A percentile compares a stretch with the other conserved stretches of the same genome.
These are phyloP conservation scores for Schwanniomyces sp. DNA, from an alignment of 805 yeast species.

Conservation along the genomic window DNA sequence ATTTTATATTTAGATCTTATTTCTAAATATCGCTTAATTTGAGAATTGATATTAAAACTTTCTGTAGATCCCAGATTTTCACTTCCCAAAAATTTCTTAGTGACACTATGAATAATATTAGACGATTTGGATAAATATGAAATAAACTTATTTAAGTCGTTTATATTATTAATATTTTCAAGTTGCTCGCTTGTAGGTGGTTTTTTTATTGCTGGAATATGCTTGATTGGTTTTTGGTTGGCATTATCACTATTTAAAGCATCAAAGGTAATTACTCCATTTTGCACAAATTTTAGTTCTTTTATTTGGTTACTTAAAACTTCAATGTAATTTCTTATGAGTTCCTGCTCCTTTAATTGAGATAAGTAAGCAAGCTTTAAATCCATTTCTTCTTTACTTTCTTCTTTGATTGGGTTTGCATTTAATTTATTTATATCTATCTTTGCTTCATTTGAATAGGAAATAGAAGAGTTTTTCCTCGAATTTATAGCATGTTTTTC, in stretches of 20 bases:
- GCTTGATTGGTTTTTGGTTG: constrained; percentile 1
- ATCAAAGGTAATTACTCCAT: constrained; percentile 44
- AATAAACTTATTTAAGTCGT: constrained; percentile 40
- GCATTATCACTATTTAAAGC: constrained; percentile 26
- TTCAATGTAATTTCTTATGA: constrained; percentile 42
- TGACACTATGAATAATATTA: constrained; percentile 38
- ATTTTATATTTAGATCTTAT: constrained; percentile 16
- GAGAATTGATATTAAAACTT: constrained; percentile 17
- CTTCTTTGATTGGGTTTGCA: neutral
- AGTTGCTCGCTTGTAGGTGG: constrained; percentile 27
- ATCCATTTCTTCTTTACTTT: constrained; percentile 15
- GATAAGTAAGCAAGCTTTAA: constrained; percentile 34
- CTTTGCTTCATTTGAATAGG: neutral
- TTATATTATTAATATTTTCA: constrained; percentile 37
- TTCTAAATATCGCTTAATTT: constrained; percentile 21
- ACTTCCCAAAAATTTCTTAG: constrained; percentile 23
- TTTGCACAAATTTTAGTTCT: constrained; percentile 42
- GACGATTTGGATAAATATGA: constrained; percentile 37
- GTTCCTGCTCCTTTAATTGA: constrained; percentile 42
- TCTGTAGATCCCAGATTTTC: constrained; percentile 5
- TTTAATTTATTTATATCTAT: neutral
- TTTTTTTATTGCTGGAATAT: neutral
- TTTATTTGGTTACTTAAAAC: constrained; percentile 42
- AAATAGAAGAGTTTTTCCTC: neutral
- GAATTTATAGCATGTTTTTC: neutral